phyloP scores from a whole-genome alignment of 2,329 filamentous ascomycete species.

The Arthrinium phaeospermum region DNA sequence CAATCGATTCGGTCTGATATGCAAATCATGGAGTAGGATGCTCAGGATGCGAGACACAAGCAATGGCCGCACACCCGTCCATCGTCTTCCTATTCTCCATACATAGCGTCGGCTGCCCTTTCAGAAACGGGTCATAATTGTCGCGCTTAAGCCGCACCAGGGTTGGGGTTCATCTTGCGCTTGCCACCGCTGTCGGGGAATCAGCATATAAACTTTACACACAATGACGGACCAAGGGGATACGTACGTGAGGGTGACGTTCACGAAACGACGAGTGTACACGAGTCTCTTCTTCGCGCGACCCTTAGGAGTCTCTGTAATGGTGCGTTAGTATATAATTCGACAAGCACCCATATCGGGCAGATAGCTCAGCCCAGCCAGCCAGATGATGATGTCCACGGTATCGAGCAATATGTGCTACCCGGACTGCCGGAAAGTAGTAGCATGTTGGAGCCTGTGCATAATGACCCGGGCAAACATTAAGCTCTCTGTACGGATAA shows the following conservation, averaged over 20 bases:
- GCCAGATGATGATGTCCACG: background rate
- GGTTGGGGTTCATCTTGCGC: slow-evolving; percentile 71
- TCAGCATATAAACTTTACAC: background rate
- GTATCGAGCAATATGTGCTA: background rate
- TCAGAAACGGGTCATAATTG: slow-evolving; percentile 27
- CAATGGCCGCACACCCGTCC: slow-evolving; percentile 29
- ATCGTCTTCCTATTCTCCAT: slow-evolving; percentile 35
- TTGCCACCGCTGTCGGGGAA: slow-evolving; percentile 72
- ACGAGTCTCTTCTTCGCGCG: slow-evolving; percentile 19
- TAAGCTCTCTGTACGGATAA: background rate
- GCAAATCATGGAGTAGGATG: slow-evolving; percentile 31
- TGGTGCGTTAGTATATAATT: background rate
- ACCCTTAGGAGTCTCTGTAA: slow-evolving; percentile 19
- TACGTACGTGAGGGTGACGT: slow-evolving; percentile 80
- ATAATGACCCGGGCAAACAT: background rate
- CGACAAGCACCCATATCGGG: background rate
- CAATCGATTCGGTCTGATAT: slow-evolving; percentile 23
- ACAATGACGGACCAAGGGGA: background rate
- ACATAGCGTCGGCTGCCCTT: slow-evolving; percentile 36
- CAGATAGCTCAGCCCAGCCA: background rate
- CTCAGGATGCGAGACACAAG: slow-evolving; percentile 30
- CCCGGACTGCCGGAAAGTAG: background rate
- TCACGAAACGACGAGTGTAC: slow-evolving; percentile 85
- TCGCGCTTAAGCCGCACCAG: slow-evolving; percentile 40
- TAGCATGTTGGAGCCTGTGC: background rate